Base-by-base conservation (phyloP, 192 early-diverging fungal genomes). In the Linnemannia schmuckeri region DNA sequence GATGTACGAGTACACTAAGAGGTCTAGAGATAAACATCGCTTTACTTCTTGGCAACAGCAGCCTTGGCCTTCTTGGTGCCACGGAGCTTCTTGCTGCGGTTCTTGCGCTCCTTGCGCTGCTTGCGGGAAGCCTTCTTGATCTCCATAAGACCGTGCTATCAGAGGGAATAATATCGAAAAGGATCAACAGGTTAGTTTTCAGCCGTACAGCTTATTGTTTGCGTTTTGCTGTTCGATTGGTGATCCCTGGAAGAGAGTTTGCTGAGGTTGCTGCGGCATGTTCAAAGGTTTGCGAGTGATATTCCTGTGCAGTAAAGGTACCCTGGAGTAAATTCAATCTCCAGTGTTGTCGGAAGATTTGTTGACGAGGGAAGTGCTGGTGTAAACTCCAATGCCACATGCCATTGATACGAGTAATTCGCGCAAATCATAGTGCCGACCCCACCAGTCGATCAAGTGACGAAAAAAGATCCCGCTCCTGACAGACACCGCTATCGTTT, bases 41-140 rank as follows among this genome's bases (percentile, higher is more conserved):
- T 93, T 88, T 93, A 92, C 87, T 93, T 93, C 91, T 92, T 93
- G 83, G 85, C 85, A 73, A 77, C 90, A 78, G 92, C 86, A 78
- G 91, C 93, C 90, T 94, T 95, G 91, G 91, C 90, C 95, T 98
- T 99, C 92, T 96, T 97, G 91, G 97, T 97, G 89, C 97, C 97
- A 88, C 95, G 93, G 93, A 97, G 91, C 95, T 97, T 99, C 97
- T 99, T 99, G 89, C 93, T 89, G 89, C 98, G 93, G 96, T 99
- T 99, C 95, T 98, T 98, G 90, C 95, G 94, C 91, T 99, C 97
- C 96, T 98, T 99, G 89, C 97, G 95, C 92, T 99, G 98, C 94
- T 98, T 99, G 91, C 96, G 96, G 72, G 96, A 93, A 79, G 91
- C 92, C 88, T 93, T 94, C 84, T 88, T 81, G 81, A 89, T 79